phyloP scores from a whole-genome alignment of 2,329 filamentous ascomycete genomes.

The Daldinia sp. region DNA sequence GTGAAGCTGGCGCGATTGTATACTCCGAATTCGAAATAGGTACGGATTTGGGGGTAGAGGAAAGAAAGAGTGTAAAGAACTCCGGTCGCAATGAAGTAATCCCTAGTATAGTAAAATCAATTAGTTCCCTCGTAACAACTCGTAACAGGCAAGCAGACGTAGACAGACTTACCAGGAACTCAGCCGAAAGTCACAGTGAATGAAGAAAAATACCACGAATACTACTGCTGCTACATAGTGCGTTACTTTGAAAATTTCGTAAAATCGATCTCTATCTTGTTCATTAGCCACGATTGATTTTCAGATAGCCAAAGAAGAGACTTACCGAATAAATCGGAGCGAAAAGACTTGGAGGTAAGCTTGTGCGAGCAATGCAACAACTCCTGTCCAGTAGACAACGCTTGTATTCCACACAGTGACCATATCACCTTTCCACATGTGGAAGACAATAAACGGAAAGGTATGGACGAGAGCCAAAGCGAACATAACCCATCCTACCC shows the following conservation, averaged over 20 bases:
- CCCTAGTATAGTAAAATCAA: constrained; percentile 48
- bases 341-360: constrained; percentile 65
- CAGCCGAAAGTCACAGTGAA: constrained; percentile 65
- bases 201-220: constrained; percentile 67
- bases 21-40: constrained; percentile 60
- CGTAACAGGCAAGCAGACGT: not conserved
- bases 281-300: not conserved
- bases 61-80: constrained; percentile 59
- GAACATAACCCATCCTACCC: constrained; percentile 64
- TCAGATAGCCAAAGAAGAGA: not conserved
- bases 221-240: constrained; percentile 61
- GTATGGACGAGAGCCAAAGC: constrained; percentile 65
- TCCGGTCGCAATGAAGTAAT: constrained; percentile 67
- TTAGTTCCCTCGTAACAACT: not conserved
- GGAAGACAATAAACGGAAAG: constrained; percentile 65
- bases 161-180: constrained; percentile 56
- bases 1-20: constrained; percentile 52
- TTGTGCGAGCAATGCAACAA: constrained; percentile 61
- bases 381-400: constrained; percentile 63
- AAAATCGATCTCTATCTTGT: constrained; percentile 55
- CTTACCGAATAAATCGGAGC: constrained; percentile 57
- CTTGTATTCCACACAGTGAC: constrained; percentile 53
- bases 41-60: constrained; percentile 55
- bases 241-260: constrained; percentile 68
- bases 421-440: constrained; percentile 59